Evolutionary conservation across 768 basidiomycete genomes (phyloP).

Genomic region (Auricularia sp.): DNA sequence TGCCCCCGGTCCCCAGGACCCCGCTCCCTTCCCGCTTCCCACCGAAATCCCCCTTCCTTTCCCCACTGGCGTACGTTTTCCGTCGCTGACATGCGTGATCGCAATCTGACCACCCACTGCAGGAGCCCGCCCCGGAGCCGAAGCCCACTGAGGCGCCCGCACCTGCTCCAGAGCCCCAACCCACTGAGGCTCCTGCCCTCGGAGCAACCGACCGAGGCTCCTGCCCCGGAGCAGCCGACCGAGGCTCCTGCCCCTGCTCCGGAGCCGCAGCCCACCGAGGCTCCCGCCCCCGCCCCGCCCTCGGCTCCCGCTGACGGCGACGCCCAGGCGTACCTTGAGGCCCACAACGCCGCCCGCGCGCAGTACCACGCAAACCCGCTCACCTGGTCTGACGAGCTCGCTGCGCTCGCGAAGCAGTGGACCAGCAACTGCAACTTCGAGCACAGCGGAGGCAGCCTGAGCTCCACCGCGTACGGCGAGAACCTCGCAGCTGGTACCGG

Average conservation of each 20-base stretch:
- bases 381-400: slow-evolving; percentile 39
- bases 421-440: slow-evolving; percentile 38
- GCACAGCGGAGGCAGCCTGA: slow-evolving; percentile 35
- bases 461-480: slow-evolving; percentile 35
- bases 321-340: slow-evolving; percentile 25
- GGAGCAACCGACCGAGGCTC: neutral
- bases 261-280: neutral
- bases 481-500: slow-evolving; percentile 42
- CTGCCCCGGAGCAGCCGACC: neutral
- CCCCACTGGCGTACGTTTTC: neutral
- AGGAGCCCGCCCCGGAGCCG: neutral
- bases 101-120: neutral
- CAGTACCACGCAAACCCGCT: slow-evolving; percentile 33
- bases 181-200: too few species aligned
- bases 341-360: slow-evolving; percentile 40
- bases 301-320: neutral
- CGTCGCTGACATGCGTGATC: too few species aligned
- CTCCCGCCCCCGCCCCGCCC: neutral
- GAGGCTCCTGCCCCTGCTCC: neutral
- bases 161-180: neutral
- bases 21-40: neutral
- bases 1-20: neutral
- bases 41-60: neutral
- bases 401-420: slow-evolving; percentile 39
- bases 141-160: neutral